phyloP scores from a whole-genome alignment of 179 eudicot species.

The Heliamphora pulchella region DNA sequence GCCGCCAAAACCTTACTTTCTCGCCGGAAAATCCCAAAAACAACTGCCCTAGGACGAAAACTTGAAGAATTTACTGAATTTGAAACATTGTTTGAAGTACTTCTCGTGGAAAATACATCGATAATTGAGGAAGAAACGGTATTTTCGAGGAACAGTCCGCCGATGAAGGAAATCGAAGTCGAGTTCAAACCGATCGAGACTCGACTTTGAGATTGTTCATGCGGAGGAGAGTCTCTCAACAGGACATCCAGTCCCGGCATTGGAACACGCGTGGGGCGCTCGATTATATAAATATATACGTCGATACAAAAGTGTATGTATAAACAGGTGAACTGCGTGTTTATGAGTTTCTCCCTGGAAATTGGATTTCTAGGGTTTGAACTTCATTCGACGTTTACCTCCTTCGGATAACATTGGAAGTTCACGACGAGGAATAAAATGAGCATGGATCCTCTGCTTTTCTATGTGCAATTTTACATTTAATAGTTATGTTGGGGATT shows the following conservation, averaged over 20 bases:
- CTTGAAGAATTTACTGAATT: constrained; percentile 9
- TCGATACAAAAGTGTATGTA: background rate
- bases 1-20: constrained; percentile 21
- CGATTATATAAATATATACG: background rate
- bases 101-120: constrained; percentile 5
- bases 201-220: background rate
- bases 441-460: background rate
- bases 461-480: too few species aligned
- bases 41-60: background rate
- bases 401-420: background rate
- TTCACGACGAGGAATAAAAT: constrained; percentile 13
- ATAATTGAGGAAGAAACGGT: constrained; percentile 16
- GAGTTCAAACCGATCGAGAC: constrained; percentile 5
- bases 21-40: constrained; percentile 1
- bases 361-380: constrained; percentile 14
- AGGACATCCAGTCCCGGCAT: constrained; percentile 12
- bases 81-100: background rate
- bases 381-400: background rate
- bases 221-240: constrained; percentile 4
- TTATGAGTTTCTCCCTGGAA: background rate
- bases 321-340: background rate
- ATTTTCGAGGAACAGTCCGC: constrained; percentile 24
- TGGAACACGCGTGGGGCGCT: background rate
- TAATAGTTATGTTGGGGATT: too few species aligned
- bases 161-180: constrained; percentile 2